Base-by-base conservation (phyloP, 1,284 basidiomycete genomes). In the Pseudozyma pruni region DNA sequence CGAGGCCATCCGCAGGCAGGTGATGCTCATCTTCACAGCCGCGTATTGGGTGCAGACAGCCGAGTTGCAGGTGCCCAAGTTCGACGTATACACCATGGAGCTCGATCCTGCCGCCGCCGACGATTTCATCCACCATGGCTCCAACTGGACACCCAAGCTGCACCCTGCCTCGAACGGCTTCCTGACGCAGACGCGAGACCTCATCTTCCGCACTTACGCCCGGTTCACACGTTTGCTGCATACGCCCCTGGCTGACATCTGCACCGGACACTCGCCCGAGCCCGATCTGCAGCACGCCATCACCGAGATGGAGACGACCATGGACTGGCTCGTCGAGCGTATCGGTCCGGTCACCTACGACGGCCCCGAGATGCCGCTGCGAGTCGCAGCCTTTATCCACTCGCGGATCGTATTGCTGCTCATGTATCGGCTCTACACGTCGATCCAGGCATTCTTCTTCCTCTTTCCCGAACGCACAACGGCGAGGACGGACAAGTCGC, bases 231-330 rank as follows among this genome's bases (percentile, higher is more conserved):
- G 71, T 16, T 52, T 76, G 52, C 39, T 76, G 49, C 68, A 76
- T 38, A 76, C 70, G 9, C 75, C 75, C 9, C 52, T 76, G 9
- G 51, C 67, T 29, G 69, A 72, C 41, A 67, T 76, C 20, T 52
- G 73, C 44, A 61, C 55, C 17, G 73, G 70, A 8, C 48, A 55
- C 32, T 70, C 67, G 31, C 66, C 69, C 14, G 72, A 76, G 51
- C 66, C 67, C n/a, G 72, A 76, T 40, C 61, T 76, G 41, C 75
- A 76, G 57, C 51, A 44, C 19, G 66, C 72, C 29, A 67, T 76
- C 35, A 60, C 56, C 40, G 64, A 75, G 43, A 72, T 75, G 64
- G 75, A 76, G 54, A 55, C 56, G 27, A 62, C 58, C 22, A 48
- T 70, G 23, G 63, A 67, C 37, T 70, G 63, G 58, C 54, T 72